These are phyloP conservation scores for Saturnispora mendoncae DNA, from an alignment of 805 yeast species.

Conservation along the genomic window DNA sequence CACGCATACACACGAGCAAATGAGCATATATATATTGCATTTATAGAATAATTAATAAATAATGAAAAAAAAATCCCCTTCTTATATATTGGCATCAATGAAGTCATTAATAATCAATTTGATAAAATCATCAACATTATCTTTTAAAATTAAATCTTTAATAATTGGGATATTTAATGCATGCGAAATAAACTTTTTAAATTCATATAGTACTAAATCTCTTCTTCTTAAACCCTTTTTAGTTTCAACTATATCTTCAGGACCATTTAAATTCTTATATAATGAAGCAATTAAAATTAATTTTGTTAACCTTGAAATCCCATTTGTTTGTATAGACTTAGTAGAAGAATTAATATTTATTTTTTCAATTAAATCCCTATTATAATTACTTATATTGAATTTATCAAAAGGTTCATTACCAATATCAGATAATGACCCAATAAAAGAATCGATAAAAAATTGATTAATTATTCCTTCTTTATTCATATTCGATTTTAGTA, in stretches of 20 bases:
- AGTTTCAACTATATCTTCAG: slow-evolving; percentile 15
- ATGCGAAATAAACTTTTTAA: slow-evolving; percentile 24
- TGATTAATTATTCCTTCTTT: slow-evolving; percentile 8
- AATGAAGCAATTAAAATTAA: slow-evolving; percentile 16
- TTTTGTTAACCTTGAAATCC: slow-evolving; percentile 15
- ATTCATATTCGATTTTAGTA: not conserved
- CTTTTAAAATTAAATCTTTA: slow-evolving; percentile 19
- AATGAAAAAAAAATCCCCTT: not conserved
- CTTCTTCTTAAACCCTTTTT: slow-evolving; percentile 13
- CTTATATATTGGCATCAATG: slow-evolving; percentile 16
- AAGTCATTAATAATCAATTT: slow-evolving; percentile 27
- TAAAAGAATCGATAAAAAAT: slow-evolving; percentile 8
- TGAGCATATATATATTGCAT: not conserved
- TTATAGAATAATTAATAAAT: not conserved
- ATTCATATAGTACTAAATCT: slow-evolving; percentile 23
- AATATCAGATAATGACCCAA: not conserved
- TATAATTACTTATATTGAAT: slow-evolving; percentile 4
- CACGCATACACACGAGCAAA: too few species aligned
- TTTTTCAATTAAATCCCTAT: too few species aligned
- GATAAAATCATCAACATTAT: slow-evolving; percentile 24
- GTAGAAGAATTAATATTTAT: not conserved
- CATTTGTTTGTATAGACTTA: slow-evolving; percentile 1
- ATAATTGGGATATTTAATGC: slow-evolving; percentile 22
- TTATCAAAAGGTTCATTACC: not conserved
- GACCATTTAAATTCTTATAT: slow-evolving; percentile 14